Evolutionary conservation across 73 alveolate species (phyloP).

Genomic region (Tetrahymena thermophila): DNA sequence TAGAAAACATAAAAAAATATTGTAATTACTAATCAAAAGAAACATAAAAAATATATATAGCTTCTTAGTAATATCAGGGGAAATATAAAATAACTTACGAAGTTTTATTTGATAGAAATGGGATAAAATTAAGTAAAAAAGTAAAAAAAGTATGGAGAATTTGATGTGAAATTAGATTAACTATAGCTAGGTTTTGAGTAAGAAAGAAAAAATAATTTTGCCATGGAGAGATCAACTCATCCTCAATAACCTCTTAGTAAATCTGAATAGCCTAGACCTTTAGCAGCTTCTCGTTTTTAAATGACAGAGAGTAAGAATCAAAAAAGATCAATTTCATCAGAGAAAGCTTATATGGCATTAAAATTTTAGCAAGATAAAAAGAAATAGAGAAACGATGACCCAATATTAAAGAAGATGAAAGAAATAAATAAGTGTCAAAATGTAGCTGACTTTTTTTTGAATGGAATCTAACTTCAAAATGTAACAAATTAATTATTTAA

Average conservation of each 20-base stretch:
- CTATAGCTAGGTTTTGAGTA: background rate
- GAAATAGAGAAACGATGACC: background rate
- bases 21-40: too few species aligned
- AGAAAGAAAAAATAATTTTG: background rate
- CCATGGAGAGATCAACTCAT: background rate
- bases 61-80: background rate
- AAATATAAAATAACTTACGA: background rate
- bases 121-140: background rate
- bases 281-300: background rate
- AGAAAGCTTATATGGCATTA: background rate
- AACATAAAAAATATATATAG: too few species aligned
- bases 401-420: background rate
- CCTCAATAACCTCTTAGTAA: background rate
- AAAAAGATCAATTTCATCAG: background rate
- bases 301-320: background rate
- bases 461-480: background rate
- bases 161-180: background rate
- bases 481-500: background rate
- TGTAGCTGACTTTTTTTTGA: background rate
- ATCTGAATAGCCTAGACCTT: background rate
- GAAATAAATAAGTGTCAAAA: background rate
- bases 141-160: background rate
- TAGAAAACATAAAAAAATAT: too few species aligned
- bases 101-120: background rate
- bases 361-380: background rate